Conservation (phyloP, 257 asterid genomes). For the Ehretia macrophylla region DNA sequence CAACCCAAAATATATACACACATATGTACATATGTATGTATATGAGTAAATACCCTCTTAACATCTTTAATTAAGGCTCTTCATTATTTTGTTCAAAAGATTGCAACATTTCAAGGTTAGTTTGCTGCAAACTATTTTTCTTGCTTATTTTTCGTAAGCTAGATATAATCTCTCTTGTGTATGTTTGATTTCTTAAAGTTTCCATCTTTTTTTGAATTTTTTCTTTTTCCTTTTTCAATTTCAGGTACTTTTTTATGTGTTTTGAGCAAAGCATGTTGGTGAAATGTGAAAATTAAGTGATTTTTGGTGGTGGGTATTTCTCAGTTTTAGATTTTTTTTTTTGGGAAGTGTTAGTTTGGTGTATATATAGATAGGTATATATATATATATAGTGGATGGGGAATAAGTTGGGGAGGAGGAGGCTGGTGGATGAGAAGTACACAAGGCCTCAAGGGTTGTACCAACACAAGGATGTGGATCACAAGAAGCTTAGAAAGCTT, state of each 20-base stretch:
- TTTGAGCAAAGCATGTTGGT: background rate
- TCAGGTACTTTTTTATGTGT: background rate
- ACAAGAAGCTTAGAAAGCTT: conserved; percentile 78
- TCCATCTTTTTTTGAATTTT: background rate
- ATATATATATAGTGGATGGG: conserved; percentile 42
- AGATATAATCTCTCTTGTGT: background rate
- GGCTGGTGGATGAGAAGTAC: conserved; percentile 89
- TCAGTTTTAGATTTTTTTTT: background rate
- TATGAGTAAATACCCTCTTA: background rate
- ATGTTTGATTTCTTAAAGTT: background rate
- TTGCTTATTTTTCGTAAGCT: background rate
- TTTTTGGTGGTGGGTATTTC: background rate
- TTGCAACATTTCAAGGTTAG: conserved; percentile 7
- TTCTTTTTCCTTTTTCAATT: background rate
- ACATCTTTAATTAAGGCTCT: background rate
- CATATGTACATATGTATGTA: background rate
- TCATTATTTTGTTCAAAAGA: background rate
- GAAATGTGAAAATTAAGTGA: background rate
- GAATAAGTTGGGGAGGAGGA: conserved; percentile 79
- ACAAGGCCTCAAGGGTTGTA: conserved; percentile 96
- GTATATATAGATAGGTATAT: background rate
- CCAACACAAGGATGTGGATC: conserved; percentile 96
- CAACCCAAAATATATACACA: background rate
- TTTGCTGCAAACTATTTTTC: background rate
- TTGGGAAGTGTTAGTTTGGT: too few species aligned